These are phyloP conservation scores for Zymoseptoria crescenta DNA, from an alignment of 2,329 filamentous ascomycete species.

Conservation along the genomic window DNA sequence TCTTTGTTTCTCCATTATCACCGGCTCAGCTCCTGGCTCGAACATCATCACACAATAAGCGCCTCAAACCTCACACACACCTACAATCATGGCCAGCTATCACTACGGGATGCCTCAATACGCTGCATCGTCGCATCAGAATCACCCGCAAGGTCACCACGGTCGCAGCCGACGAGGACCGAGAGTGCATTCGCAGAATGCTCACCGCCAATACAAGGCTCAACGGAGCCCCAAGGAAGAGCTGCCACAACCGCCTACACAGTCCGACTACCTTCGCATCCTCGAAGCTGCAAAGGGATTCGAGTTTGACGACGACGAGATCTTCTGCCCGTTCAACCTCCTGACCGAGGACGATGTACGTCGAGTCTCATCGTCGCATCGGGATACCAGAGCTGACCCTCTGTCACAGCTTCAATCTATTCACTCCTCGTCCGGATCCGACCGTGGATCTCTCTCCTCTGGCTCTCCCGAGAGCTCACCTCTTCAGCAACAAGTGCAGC, in stretches of 20 bases:
- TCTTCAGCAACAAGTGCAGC: constrained; percentile 70
- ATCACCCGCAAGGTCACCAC: constrained; percentile 65
- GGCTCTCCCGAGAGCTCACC: constrained; percentile 89
- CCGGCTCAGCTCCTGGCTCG: neutral
- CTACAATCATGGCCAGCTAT: constrained; percentile 41
- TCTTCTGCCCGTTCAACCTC: constrained; percentile 82
- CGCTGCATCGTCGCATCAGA: constrained; percentile 45
- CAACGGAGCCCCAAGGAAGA: constrained; percentile 86
- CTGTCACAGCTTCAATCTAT: constrained; percentile 72
- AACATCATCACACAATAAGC: neutral
- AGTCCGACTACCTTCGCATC: constrained; percentile 72
- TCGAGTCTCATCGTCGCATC: constrained; percentile 7
- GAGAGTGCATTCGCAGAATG: constrained; percentile 72
- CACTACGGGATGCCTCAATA: constrained; percentile 43
- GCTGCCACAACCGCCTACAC: constrained; percentile 65
- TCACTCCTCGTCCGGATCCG: constrained; percentile 70
- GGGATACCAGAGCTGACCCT: constrained; percentile 29
- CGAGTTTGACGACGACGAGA: constrained; percentile 89
- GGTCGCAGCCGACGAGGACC: constrained; percentile 79
- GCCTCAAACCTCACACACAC: constrained; percentile 3
- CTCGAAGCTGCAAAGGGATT: constrained; percentile 91
- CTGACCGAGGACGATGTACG: constrained; percentile 88
- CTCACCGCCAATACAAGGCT: constrained; percentile 70
- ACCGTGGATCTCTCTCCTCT: constrained; percentile 90
- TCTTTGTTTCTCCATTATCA: neutral